A percentile compares a stretch with the other conserved stretches of the same genome.
Conservation (phyloP, 495 filamentous ascomycete species). For the Aspergillus coremiiformis region DNA sequence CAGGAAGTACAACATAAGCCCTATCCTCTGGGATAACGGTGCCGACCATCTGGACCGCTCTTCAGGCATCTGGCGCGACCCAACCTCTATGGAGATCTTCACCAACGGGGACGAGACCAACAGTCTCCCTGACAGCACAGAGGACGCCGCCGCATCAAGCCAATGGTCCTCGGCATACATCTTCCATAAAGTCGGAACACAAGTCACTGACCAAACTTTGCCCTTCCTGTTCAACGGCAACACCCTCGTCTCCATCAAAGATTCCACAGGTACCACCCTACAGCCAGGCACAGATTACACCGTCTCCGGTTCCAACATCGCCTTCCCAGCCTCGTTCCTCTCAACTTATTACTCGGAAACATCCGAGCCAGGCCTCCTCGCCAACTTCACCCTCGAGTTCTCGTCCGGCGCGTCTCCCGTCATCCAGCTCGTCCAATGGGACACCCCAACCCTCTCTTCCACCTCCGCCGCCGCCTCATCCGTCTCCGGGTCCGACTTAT, state of each 20-base stretch:
- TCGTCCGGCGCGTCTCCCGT: slow-evolving; percentile 39
- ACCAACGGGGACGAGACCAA: slow-evolving; percentile 39
- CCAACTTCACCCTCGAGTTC: slow-evolving; percentile 47
- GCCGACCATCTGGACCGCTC: slow-evolving; percentile 34
- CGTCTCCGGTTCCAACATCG: slow-evolving; percentile 36
- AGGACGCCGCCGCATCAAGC: slow-evolving; percentile 34
- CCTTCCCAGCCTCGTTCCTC: slow-evolving; percentile 43
- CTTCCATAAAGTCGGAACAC: slow-evolving; percentile 46
- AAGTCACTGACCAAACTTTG: slow-evolving; percentile 33
- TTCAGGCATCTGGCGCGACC: slow-evolving; percentile 43
- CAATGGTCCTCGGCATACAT: slow-evolving; percentile 48
- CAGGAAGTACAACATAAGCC: slow-evolving; percentile 36
- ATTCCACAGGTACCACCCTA: slow-evolving; percentile 27
- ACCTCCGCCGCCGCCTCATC: slow-evolving; percentile 33
- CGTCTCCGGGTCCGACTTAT: slow-evolving; percentile 37
- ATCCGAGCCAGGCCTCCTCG: slow-evolving; percentile 35
- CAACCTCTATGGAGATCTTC: slow-evolving; percentile 39
- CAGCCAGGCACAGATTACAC: slow-evolving; percentile 38
- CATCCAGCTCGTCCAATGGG: slow-evolving; percentile 46
- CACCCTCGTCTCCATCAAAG: slow-evolving; percentile 38
- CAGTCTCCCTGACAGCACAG: slow-evolving; percentile 47
- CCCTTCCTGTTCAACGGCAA: slow-evolving; percentile 51
- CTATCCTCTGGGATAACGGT: slow-evolving; percentile 55
- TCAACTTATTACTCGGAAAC: slow-evolving; percentile 31
- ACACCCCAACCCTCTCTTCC: slow-evolving; percentile 33